phyloP scores from a whole-genome alignment of 2,329 filamentous ascomycete species.

The Diaporthe sp. region DNA sequence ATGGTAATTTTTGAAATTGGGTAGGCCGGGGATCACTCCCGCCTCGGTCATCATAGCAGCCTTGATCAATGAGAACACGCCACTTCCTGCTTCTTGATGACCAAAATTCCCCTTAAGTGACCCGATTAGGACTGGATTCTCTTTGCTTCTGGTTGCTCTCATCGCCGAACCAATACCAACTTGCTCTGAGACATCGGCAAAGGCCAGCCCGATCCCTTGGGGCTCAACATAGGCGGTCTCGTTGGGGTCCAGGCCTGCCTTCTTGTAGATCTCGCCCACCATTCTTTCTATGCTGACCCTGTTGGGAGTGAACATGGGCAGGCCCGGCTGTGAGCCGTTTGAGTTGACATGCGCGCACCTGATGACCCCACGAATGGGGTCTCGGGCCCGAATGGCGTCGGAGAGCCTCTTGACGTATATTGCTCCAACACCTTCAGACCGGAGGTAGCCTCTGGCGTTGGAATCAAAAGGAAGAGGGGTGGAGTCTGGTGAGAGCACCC shows the following conservation, averaged over 20 bases:
- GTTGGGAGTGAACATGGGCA: background rate
- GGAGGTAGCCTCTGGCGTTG: slow-evolving; percentile 67
- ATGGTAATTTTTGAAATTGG: background rate
- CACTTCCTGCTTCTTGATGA: background rate
- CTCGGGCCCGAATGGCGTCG: slow-evolving; percentile 50
- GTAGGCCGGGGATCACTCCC: background rate
- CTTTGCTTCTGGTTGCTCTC: background rate
- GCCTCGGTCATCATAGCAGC: slow-evolving; percentile 3
- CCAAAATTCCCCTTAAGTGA: background rate
- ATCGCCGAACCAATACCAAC: background rate
- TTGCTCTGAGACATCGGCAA: background rate
- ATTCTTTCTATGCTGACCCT: slow-evolving; percentile 36
- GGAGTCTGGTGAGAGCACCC: slow-evolving; percentile 43
- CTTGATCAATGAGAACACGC: background rate
- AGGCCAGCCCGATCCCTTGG: background rate
- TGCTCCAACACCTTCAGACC: slow-evolving; percentile 70
- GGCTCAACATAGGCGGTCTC: slow-evolving; percentile 50
- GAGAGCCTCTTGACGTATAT: slow-evolving; percentile 65
- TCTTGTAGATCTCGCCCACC: slow-evolving; percentile 49
- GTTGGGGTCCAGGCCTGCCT: slow-evolving; percentile 47
- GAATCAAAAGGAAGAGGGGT: slow-evolving; percentile 46
- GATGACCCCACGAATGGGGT: slow-evolving; percentile 66
- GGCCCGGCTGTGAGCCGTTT: background rate
- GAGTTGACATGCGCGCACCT: background rate
- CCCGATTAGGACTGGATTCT: background rate